Evolutionary conservation across 768 basidiomycete species (phyloP), one percentile per base, ranked within the genome.

Genomic region (Exidia glandulosa): DNA sequence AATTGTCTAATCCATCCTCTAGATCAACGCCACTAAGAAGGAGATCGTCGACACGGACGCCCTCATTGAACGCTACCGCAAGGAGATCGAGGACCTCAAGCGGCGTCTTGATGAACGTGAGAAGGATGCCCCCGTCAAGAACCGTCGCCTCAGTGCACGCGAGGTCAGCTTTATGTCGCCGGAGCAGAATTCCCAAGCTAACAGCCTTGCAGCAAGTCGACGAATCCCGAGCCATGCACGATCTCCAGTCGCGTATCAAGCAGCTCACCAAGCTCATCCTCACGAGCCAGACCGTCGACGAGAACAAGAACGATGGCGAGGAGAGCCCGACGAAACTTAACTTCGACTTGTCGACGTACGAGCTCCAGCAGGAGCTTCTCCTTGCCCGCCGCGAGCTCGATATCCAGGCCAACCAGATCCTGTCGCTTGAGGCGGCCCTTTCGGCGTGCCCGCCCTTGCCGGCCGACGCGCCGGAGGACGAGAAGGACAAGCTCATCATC

Each of bases 11-110:
- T 45, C 19, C 10, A 14, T 23, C 12, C 7, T 45, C 10, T 65
- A 85, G 80, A 74, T 97, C 36, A 82, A 87, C 61, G 94, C 94
- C 2, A 84, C 88, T 75, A 93, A 91, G 84, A 94, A 91, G 71
- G 94, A 96, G 70, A 77, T 97, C 12, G 84, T 96, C 3, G 92
- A 96, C 65, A 93, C 91, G 0, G 90, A 94, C 62, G 94, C 93
- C 0, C 79, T 96, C 41, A 89, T 99, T 63, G 91, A 95, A 75
- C 81, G 92, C 57, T 97, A 98, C 70, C 83, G 90, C 65, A 90
- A 88, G 66, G 93, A 98, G 74, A 95, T 99, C 59, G 94, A 94
- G 56, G 87, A 89, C 45, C 82, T 99, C 58, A 89, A 86, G 75
- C 74, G 70, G 2, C 81, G 90, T 45, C 77, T 94, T 45, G 73